These are phyloP conservation scores for Mycocentrospora acerina DNA, from an alignment of 2,329 filamentous ascomycete species.

Conservation along the genomic window DNA sequence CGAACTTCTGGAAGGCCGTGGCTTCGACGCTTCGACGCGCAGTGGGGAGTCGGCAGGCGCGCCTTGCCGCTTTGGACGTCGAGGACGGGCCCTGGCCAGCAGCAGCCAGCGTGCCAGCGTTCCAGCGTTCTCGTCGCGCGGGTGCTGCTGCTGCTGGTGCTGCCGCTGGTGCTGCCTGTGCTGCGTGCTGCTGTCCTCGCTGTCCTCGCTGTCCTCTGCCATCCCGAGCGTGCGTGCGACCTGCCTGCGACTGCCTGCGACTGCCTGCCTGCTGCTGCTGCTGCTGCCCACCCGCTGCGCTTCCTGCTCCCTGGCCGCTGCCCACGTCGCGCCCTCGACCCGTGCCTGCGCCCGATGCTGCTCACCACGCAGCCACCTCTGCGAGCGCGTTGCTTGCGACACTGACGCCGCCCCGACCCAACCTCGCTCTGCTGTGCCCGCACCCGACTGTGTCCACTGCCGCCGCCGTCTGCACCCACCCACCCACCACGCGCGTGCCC, in stretches of 20 bases:
- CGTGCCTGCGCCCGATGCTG: constrained; percentile 33
- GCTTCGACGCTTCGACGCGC: constrained; percentile 9
- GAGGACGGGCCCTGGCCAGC: too few relatives aligned
- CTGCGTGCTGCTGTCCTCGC: neutral
- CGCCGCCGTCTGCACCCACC: constrained; percentile 1
- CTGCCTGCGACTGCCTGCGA: constrained; percentile 10
- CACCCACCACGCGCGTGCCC: constrained; percentile 3
- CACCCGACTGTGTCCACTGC: neutral
- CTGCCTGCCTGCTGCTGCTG: constrained; percentile 1
- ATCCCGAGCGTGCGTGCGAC: constrained; percentile 4
- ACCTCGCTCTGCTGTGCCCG: constrained; percentile 11
- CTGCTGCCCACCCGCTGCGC: constrained; percentile 6
- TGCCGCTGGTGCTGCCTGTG: constrained; percentile 5
- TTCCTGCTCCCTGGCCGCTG: constrained; percentile 5
- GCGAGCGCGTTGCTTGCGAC: constrained; percentile 38
- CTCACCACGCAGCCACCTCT: constrained; percentile 25
- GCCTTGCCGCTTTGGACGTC: too few relatives aligned
- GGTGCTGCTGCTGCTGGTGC: too few relatives aligned
- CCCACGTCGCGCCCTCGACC: too few relatives aligned
- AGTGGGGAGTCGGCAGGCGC: neutral
- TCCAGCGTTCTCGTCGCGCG: too few relatives aligned
- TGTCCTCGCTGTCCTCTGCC: constrained; percentile 1
- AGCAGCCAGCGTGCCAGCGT: too few relatives aligned
- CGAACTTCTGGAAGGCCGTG: constrained; percentile 7
- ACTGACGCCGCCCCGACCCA: constrained; percentile 30